Conservation (phyloP, 1,139 yeast species). For the Taphrina wiesneri region DNA sequence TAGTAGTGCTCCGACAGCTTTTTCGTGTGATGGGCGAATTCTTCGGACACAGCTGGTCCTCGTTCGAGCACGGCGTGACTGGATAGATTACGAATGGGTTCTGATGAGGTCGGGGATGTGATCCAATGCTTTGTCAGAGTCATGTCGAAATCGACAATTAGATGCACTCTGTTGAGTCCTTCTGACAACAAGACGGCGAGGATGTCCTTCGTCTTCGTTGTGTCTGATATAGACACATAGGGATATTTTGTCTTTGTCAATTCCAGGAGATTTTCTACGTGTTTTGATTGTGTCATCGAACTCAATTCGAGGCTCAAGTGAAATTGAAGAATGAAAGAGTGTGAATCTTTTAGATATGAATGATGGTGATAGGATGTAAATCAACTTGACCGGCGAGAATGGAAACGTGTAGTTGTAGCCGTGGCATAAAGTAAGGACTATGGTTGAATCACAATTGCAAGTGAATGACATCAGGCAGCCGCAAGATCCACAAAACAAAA, state of each 20-base stretch:
- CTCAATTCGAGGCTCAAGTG: background rate
- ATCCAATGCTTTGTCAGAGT: conserved; percentile 34
- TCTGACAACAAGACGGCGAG: background rate
- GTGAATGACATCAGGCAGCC: background rate
- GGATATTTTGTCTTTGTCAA: background rate
- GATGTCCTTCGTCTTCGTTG: background rate
- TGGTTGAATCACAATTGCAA: background rate
- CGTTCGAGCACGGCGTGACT: conserved; percentile 33
- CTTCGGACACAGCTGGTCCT: conserved; percentile 12
- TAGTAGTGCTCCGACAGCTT: conserved; percentile 21
- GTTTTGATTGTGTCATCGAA: background rate
- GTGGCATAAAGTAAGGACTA: background rate
- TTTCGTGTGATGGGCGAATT: conserved; percentile 17
- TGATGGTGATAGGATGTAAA: background rate
- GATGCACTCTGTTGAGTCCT: conserved; percentile 8
- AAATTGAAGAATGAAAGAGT: background rate
- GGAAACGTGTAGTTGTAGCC: no score
- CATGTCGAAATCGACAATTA: conserved; percentile 31
- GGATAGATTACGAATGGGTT: conserved; percentile 9
- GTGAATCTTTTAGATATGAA: background rate
- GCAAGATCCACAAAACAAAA: background rate
- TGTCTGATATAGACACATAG: background rate
- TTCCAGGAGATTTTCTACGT: background rate
- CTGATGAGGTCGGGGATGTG: background rate
- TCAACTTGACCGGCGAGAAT: background rate